Conservation (phyloP, 306 rosid genomes). For the Hylodesmum podocarpum region DNA sequence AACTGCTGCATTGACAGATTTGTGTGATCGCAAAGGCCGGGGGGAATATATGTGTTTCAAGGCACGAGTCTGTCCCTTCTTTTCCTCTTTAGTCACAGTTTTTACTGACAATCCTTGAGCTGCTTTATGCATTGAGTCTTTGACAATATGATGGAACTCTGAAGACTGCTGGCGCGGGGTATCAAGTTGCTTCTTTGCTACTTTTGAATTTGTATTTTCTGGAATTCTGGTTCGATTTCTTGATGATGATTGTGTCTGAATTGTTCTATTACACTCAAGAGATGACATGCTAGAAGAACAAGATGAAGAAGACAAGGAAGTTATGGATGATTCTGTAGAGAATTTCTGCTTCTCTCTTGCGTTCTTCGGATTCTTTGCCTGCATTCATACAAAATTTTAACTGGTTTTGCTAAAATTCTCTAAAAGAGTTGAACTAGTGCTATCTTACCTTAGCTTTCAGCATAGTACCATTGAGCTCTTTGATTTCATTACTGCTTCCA, state of each 20-base stretch:
- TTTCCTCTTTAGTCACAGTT: conserved; percentile 49
- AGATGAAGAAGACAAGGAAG: conserved; percentile 66
- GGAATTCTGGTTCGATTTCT: conserved; percentile 30
- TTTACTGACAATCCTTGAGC: conserved; percentile 53
- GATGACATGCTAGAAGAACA: conserved; percentile 87
- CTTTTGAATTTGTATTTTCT: conserved; percentile 26
- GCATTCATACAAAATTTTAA: conserved; percentile 26
- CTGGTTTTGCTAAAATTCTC: background rate
- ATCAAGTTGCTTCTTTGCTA: conserved; percentile 35
- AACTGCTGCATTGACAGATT: conserved; percentile 39
- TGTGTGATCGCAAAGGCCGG: conserved; percentile 51
- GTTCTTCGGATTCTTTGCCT: conserved; percentile 51
- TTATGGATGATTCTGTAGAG: conserved; percentile 70
- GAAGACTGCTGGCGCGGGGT: conserved; percentile 30
- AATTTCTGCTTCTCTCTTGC: conserved; percentile 52
- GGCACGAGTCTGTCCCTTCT: conserved; percentile 37
- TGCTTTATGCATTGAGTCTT: conserved; percentile 58
- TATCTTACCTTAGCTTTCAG: conserved; percentile 53
- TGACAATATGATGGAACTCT: conserved; percentile 48
- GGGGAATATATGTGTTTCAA: conserved; percentile 78
- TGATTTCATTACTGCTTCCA: conserved; percentile 34
- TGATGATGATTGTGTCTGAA: conserved; percentile 49
- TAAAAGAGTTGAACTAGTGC: background rate
- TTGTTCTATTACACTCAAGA: conserved; percentile 51
- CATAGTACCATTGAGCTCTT: conserved; percentile 30